These are phyloP conservation scores for Nicotiana otophora DNA, from an alignment of 257 asterid genomes.

Conservation along the genomic window DNA sequence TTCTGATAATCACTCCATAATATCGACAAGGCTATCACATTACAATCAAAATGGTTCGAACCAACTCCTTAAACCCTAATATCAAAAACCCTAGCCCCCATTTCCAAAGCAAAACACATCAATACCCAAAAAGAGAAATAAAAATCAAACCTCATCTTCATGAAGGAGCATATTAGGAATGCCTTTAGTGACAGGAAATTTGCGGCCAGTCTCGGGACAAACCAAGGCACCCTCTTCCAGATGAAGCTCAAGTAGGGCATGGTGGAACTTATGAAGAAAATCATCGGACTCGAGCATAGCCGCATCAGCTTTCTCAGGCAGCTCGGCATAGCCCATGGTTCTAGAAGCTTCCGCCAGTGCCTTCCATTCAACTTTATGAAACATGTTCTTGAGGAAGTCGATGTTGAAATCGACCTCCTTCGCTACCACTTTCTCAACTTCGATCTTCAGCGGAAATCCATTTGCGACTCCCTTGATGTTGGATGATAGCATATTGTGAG, in stretches of 20 bases:
- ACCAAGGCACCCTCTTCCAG: slow-evolving; percentile 84
- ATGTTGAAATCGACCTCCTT: slow-evolving; percentile 59
- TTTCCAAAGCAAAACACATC: slow-evolving; percentile 14
- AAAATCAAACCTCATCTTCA: slow-evolving; percentile 75
- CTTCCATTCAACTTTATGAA: slow-evolving; percentile 67
- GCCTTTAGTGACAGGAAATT: slow-evolving; percentile 80
- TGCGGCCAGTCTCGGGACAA: slow-evolving; percentile 85
- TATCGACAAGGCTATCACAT: neutral
- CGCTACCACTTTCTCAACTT: slow-evolving; percentile 53
- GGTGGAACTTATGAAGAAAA: slow-evolving; percentile 72
- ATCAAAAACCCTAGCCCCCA: slow-evolving; percentile 2
- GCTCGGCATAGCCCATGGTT: slow-evolving; percentile 65
- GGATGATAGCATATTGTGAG: slow-evolving; percentile 85
- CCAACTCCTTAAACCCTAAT: slow-evolving; percentile 11
- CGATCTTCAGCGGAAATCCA: slow-evolving; percentile 68
- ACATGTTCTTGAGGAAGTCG: slow-evolving; percentile 75
- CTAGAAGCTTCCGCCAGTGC: slow-evolving; percentile 68
- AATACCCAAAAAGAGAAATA: neutral
- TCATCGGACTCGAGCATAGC: slow-evolving; percentile 75
- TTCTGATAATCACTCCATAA: neutral
- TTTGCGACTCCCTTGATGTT: slow-evolving; percentile 75
- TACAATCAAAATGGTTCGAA: neutral
- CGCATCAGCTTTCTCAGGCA: slow-evolving; percentile 60
- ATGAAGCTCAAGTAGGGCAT: slow-evolving; percentile 87
- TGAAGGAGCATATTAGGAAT: slow-evolving; percentile 92